Conservation (phyloP, 2,329 filamentous ascomycete species). For the Hymenoscyphus linearis region DNA sequence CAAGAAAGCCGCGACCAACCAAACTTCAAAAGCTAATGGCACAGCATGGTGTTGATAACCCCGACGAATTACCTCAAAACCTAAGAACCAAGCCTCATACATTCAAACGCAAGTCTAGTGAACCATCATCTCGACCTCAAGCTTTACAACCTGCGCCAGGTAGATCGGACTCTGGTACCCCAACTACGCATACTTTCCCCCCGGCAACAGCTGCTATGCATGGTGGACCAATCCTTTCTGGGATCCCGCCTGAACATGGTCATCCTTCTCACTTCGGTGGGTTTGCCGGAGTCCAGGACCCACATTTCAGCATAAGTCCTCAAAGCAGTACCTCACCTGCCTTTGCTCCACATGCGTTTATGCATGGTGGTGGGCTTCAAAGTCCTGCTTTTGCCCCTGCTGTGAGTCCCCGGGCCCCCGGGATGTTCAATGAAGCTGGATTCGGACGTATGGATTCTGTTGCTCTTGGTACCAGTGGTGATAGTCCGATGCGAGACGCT, state of each 20-base stretch:
- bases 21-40: constrained; percentile 94
- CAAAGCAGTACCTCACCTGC: constrained; percentile 23
- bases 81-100: constrained; percentile 30
- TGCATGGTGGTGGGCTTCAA: constrained; percentile 22
- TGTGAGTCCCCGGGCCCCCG: constrained; percentile 16
- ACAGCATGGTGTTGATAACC: constrained; percentile 81
- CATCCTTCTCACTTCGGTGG: constrained; percentile 24
- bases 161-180: constrained; percentile 28
- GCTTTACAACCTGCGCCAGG: constrained; percentile 30
- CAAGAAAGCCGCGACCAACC: constrained; percentile 89
- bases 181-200: constrained; percentile 27
- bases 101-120: constrained; percentile 31
- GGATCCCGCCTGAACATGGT: constrained; percentile 22
- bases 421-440: constrained; percentile 26
- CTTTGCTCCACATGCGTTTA: constrained; percentile 30
- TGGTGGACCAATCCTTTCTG: constrained; percentile 25
- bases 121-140: constrained; percentile 27
- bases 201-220: constrained; percentile 17
- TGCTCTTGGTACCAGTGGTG: constrained; percentile 17
- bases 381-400: constrained; percentile 20
- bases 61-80: constrained; percentile 81
- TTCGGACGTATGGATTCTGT: constrained; percentile 27
- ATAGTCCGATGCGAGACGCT: constrained; percentile 26
- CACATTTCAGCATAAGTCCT: constrained; percentile 25
- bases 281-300: constrained; percentile 21